Conservation (phyloP, 1,284 basidiomycete species). For the Boletus semigastroideus region DNA sequence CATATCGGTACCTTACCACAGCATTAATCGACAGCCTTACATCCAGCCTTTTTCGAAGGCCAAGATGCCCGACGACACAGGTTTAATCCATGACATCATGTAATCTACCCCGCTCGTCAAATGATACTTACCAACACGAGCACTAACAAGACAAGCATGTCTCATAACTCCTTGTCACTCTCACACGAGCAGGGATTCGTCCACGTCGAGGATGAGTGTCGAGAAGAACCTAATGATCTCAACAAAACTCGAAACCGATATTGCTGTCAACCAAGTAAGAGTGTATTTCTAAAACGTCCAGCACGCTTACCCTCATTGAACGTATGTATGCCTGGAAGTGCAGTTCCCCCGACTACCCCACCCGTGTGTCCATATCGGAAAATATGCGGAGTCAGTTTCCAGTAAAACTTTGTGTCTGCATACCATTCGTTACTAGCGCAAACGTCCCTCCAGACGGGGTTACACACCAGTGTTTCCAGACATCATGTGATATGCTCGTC, state of each 20-base stretch:
- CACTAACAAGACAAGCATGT: too few relatives aligned
- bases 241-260: constrained; percentile 38
- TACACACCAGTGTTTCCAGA: constrained; percentile 36
- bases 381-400: constrained; percentile 47
- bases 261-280: constrained; percentile 28
- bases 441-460: neutral
- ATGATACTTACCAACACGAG: too few relatives aligned
- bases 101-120: too few relatives aligned
- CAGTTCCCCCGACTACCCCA: constrained; percentile 30
- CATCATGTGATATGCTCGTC: constrained; percentile 45
- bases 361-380: constrained; percentile 45
- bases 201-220: constrained; percentile 46
- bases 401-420: constrained; percentile 47
- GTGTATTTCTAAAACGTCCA: neutral
- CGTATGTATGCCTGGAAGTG: constrained; percentile 49
- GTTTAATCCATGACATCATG: too few relatives aligned
- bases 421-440: constrained; percentile 5
- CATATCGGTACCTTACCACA: too few relatives aligned
- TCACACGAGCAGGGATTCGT: constrained; percentile 32
- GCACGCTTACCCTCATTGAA: constrained; percentile 38
- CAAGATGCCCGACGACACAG: too few relatives aligned
- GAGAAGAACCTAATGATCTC: constrained; percentile 49
- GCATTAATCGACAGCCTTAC: too few relatives aligned
- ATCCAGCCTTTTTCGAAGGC: too few relatives aligned
- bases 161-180: too few relatives aligned